Conservation (phyloP, 768 basidiomycete species). For the Amanita fuliginea region DNA sequence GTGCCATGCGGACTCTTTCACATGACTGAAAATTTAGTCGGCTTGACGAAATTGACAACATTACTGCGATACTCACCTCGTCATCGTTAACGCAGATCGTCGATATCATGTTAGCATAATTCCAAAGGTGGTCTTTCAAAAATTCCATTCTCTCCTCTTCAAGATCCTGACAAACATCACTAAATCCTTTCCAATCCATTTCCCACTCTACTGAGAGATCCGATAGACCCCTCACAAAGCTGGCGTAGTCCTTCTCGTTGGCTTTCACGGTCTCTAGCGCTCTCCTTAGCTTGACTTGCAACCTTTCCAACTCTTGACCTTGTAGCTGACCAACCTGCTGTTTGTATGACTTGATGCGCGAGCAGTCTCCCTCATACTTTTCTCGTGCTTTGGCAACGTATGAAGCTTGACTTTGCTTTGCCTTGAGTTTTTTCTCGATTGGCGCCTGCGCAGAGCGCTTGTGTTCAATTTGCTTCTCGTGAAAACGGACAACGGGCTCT, state of each 20-base stretch:
- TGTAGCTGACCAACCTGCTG: conserved; percentile 59
- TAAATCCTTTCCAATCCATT: conserved; percentile 86
- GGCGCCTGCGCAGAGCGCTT: conserved; percentile 80
- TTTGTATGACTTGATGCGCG: conserved; percentile 84
- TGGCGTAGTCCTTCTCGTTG: conserved; percentile 85
- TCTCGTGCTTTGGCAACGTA: conserved; percentile 85
- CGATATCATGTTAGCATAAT: conserved; percentile 89
- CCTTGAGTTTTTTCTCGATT: conserved; percentile 81
- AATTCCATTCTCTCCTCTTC: conserved; percentile 94
- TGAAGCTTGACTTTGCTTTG: conserved; percentile 76
- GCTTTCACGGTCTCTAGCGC: conserved; percentile 79
- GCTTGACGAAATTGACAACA: conserved; percentile 2
- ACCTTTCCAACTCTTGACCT: conserved; percentile 76
- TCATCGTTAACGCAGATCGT: conserved; percentile 94
- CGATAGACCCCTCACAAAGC: conserved; percentile 64
- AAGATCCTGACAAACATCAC: conserved; percentile 92
- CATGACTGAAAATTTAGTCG: conserved; percentile 52
- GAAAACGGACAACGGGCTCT: conserved; percentile 33
- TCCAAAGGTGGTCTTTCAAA: conserved; percentile 91
- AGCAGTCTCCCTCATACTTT: conserved; percentile 88
- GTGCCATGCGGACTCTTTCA: conserved; percentile 72
- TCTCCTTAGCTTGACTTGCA: conserved; percentile 72
- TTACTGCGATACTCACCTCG: conserved; percentile 38
- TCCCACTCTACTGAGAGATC: conserved; percentile 81
- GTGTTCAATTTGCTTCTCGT: conserved; percentile 91